phyloP scores from a whole-genome alignment of 2,329 filamentous ascomycete genomes.

The Zopfia rhizophila region DNA sequence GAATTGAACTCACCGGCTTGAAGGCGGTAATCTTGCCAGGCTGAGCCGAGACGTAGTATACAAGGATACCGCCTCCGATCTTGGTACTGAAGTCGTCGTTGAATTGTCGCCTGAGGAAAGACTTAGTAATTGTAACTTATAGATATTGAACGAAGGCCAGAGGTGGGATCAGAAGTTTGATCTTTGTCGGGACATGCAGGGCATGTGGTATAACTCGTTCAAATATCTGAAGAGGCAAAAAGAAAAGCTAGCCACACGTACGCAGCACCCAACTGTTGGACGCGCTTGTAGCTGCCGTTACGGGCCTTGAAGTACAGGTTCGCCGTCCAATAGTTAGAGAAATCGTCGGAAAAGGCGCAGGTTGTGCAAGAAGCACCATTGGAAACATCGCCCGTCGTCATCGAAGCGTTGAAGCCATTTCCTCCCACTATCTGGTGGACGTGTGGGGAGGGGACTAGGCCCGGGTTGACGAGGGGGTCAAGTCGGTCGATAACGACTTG shows the following conservation, averaged over 20 bases:
- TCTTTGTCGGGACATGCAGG: not conserved
- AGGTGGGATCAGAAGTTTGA: not conserved
- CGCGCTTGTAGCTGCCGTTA: slow-evolving; percentile 55
- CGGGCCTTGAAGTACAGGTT: slow-evolving; percentile 54
- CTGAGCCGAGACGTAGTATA: slow-evolving; percentile 37
- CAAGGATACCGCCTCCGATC: slow-evolving; percentile 33
- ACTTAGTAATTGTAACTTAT: not conserved
- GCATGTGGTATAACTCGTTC: not conserved
- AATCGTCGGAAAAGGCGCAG: slow-evolving; percentile 54
- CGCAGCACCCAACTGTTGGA: slow-evolving; percentile 27
- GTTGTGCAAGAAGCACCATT: slow-evolving; percentile 53
- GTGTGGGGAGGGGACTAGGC: slow-evolving; percentile 46
- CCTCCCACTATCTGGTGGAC: slow-evolving; percentile 56
- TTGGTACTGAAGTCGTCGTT: slow-evolving; percentile 36
- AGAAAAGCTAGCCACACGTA: slow-evolving; percentile 3
- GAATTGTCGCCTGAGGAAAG: slow-evolving; percentile 27
- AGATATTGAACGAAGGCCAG: not conserved
- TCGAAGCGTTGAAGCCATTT: slow-evolving; percentile 59
- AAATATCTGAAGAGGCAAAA: not conserved
- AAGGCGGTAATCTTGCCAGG: slow-evolving; percentile 34
- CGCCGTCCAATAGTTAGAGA: slow-evolving; percentile 57
- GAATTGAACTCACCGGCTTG: slow-evolving; percentile 21
- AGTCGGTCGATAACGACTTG: slow-evolving; percentile 45
- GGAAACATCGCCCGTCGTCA: slow-evolving; percentile 48
- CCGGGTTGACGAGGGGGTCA: slow-evolving; percentile 50